Conservation (phyloP, 1,284 basidiomycete genomes). For the Moniliophthora roreri region DNA sequence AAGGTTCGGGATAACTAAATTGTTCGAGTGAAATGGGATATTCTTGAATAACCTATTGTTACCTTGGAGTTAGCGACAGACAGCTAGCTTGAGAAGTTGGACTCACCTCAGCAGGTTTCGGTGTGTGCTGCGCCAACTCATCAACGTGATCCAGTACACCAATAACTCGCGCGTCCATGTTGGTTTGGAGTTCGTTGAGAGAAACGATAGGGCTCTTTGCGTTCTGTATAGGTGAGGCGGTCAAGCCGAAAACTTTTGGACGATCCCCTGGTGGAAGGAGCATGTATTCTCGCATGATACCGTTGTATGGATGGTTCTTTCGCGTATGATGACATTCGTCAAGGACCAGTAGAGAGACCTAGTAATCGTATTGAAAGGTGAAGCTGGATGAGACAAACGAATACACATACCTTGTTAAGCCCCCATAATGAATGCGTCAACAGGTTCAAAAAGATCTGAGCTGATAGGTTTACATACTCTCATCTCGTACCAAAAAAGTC, state of each 20-base stretch:
- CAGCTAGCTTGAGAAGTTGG: background rate
- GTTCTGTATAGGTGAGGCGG: conserved; percentile 84
- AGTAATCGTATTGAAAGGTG: conserved; percentile 3
- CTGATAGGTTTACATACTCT: conserved; percentile 33
- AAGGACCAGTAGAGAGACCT: conserved; percentile 78
- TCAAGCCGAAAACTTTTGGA: conserved; percentile 88
- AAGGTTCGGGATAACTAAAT: conserved; percentile 56
- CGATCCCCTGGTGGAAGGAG: conserved; percentile 44
- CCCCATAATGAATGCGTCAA: conserved; percentile 79
- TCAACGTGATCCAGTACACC: conserved; percentile 66
- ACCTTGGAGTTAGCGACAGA: background rate
- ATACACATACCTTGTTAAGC: conserved; percentile 50
- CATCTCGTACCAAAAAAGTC: background rate
- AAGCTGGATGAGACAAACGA: background rate
- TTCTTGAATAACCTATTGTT: conserved; percentile 52
- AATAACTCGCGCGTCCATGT: conserved; percentile 71
- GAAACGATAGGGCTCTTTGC: conserved; percentile 61
- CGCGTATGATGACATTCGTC: conserved; percentile 82
- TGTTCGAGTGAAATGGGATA: conserved; percentile 49
- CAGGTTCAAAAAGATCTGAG: conserved; percentile 79
- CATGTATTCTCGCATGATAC: conserved; percentile 78
- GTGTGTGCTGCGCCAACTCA: conserved; percentile 61
- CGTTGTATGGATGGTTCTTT: conserved; percentile 80
- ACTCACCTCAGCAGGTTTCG: conserved; percentile 65
- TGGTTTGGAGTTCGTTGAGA: conserved; percentile 62